Base-by-base conservation (phyloP, 2,329 filamentous ascomycete genomes). In the Pseudohalonectria lignicola region DNA sequence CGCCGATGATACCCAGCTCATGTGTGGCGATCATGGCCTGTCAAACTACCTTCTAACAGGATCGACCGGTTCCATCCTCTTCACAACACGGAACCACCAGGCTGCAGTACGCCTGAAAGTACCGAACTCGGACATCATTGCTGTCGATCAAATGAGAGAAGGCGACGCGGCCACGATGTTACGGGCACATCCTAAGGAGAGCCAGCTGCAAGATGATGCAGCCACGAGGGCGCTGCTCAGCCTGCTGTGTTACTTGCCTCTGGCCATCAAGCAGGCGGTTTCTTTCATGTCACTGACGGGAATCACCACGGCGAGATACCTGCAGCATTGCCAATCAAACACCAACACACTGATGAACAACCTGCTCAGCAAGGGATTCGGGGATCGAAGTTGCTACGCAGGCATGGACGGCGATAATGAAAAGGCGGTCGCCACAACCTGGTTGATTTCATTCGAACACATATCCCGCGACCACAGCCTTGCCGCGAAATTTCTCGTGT, bases 1-100 rank as follows among this genome's bases (percentile, higher is more conserved):
- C 36, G 60, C 59, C 11, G 61, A 68, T 39, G 59, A 68, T 39
- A 34, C 35, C 4, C 40, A 54, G 2, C 39, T 63, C 2, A 39
- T 61, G 1, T 49, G 53, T 29, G 45, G 44, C 17, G 9, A 40
- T 5, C 28, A 43, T 5, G 9, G 38, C 5, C 43, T 59, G 2
- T 31, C 23, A 1, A 37, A 54, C 5, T 52, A 52, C 43, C 44
- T 65, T 5, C 61, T 57, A 29, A 49, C 35, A 26, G 54, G 45
- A 38, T 21, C 30, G 7, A 47, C 39, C 17, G 54, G 56, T n/a
- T 49, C 46, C 2, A 53, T 59, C 29, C 41, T 60, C 1, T 52
- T 60, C 37, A 60, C 43, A 3, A 51, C 48, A 4, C 45, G 50
- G 10, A 45, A 44, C 33, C 43, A 46, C 21, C 25, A 46, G 29